A percentile compares a stretch with the other conserved stretches of the same genome.
These are phyloP conservation scores for Cadophora gregata DNA, from an alignment of 2,329 filamentous ascomycete genomes.

Conservation along the genomic window DNA sequence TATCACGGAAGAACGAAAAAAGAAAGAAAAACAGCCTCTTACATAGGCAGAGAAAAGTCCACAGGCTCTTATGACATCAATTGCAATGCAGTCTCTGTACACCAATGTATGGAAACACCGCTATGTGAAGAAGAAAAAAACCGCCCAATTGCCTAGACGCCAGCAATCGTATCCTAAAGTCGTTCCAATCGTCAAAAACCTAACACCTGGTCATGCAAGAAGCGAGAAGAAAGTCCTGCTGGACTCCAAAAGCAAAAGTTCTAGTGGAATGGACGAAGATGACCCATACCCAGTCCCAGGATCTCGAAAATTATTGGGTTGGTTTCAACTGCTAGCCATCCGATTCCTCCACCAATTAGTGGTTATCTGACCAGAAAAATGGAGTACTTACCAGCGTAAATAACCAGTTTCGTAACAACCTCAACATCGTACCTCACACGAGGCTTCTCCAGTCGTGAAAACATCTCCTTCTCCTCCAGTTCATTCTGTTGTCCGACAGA, in stretches of 20 bases:
- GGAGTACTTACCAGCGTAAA: conserved; percentile 75
- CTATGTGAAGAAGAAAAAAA: neutral
- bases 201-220: conserved; percentile 14
- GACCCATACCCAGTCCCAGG: conserved; percentile 48
- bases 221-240: neutral
- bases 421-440: conserved; percentile 98
- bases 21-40: neutral
- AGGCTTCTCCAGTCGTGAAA: conserved; percentile 81
- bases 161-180: conserved; percentile 12
- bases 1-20: neutral
- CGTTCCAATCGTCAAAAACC: conserved; percentile 2
- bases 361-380: conserved; percentile 21
- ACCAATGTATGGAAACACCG: neutral
- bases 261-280: conserved; percentile 28
- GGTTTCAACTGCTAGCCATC: conserved; percentile 69
- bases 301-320: conserved; percentile 52
- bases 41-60: neutral
- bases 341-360: conserved; percentile 67
- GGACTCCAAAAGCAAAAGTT: neutral
- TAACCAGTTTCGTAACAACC: conserved; percentile 93
- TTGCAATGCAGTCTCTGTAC: conserved; percentile 4
- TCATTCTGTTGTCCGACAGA: conserved; percentile 55
- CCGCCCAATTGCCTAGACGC: neutral
- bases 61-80: conserved; percentile 18
- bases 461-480: conserved; percentile 76